Conservation (phyloP, 1,284 basidiomycete species). For the Ceratobasidium sp. region DNA sequence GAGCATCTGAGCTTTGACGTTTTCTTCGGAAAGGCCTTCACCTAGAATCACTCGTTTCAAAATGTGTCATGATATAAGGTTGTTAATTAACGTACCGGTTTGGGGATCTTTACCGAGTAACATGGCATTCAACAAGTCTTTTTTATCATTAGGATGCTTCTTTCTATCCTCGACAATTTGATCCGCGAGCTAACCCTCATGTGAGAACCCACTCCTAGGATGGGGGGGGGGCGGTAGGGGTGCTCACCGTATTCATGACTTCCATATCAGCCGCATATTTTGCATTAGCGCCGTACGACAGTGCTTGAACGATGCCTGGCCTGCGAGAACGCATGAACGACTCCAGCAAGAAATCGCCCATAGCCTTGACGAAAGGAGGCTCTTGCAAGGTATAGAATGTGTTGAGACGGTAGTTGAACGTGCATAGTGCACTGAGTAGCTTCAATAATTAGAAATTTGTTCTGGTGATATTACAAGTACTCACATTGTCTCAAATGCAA, state of each 20-base stretch:
- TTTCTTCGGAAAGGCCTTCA: conserved; percentile 52
- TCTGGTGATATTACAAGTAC: conserved; percentile 50
- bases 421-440: conserved; percentile 59
- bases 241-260: conserved; percentile 50
- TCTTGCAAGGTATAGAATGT: conserved; percentile 57
- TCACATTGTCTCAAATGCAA: conserved; percentile 62
- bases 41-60: conserved; percentile 38
- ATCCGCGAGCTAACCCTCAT: conserved; percentile 26
- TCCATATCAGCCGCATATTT: conserved; percentile 49
- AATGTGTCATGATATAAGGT: background rate
- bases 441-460: background rate
- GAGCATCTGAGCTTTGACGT: conserved; percentile 52
- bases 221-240: background rate
- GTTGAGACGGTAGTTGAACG: conserved; percentile 55
- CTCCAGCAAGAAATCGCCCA: conserved; percentile 50
- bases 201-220: background rate
- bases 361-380: conserved; percentile 53
- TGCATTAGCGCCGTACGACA: conserved; percentile 44
- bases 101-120: conserved; percentile 53
- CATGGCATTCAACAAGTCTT: conserved; percentile 56
- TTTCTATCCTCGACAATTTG: conserved; percentile 33
- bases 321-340: conserved; percentile 46
- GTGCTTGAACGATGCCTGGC: conserved; percentile 46
- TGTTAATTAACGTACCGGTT: conserved; percentile 54
- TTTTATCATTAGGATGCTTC: conserved; percentile 49